Evolutionary conservation across 2,329 filamentous ascomycete genomes (phyloP).

Genomic region (Aspergillus sergii): DNA sequence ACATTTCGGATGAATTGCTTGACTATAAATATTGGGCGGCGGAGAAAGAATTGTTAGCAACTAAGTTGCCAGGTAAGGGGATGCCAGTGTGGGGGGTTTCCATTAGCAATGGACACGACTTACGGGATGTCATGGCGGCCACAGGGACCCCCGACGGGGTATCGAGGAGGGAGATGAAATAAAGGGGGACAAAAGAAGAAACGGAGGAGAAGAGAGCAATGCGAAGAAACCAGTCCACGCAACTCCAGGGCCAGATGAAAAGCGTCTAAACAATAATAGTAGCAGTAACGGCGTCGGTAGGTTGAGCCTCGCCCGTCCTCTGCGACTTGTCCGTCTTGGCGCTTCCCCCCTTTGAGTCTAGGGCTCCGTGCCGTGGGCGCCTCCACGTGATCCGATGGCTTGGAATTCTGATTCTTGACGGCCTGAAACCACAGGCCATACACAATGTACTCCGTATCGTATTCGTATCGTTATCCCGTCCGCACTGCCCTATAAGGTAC

Average conservation of each 20-base stretch:
- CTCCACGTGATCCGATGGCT: not conserved
- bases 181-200: slow-evolving; percentile 16
- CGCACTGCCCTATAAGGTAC: not conserved
- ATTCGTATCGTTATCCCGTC: not conserved
- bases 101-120: slow-evolving; percentile 32
- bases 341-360: slow-evolving; percentile 8
- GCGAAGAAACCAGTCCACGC: slow-evolving; percentile 25
- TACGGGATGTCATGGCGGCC: slow-evolving; percentile 62
- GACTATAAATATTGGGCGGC: slow-evolving; percentile 58
- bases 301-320: slow-evolving; percentile 21
- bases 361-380: not conserved
- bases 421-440: not conserved
- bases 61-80: slow-evolving; percentile 22
- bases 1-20: slow-evolving; percentile 99
- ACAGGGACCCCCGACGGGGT: slow-evolving; percentile 51
- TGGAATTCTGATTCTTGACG: not conserved
- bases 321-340: slow-evolving; percentile 24
- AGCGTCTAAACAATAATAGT: slow-evolving; percentile 6
- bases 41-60: slow-evolving; percentile 14
- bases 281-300: not conserved
- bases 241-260: not conserved
- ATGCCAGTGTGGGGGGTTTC: slow-evolving; percentile 21
- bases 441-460: not conserved
- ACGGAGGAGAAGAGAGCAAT: slow-evolving; percentile 16
- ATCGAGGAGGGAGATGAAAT: not conserved